These are phyloP conservation scores for Apiospora marii DNA, from an alignment of 2,329 filamentous ascomycete species.

Conservation along the genomic window DNA sequence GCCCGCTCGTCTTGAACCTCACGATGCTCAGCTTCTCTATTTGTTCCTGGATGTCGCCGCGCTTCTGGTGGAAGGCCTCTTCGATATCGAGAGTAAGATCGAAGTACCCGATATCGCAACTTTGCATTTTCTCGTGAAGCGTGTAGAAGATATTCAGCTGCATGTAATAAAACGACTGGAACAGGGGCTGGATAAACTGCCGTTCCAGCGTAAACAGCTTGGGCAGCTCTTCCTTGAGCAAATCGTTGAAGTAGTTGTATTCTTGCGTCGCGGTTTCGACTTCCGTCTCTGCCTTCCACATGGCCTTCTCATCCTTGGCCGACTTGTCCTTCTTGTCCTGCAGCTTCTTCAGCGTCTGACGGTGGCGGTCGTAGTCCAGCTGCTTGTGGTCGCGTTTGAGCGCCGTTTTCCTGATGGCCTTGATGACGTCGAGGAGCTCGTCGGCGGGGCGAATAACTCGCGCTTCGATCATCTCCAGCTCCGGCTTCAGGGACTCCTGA, in stretches of 20 bases:
- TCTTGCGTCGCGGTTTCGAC: constrained; percentile 92
- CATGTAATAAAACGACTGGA: constrained; percentile 99
- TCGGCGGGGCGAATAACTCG: constrained; percentile 91
- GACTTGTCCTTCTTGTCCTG: constrained; percentile 98
- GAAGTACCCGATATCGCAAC: constrained; percentile 97
- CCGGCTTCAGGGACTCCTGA: constrained; percentile 85
- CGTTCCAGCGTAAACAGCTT: constrained; percentile 89
- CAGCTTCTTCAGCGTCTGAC: constrained; percentile 85
- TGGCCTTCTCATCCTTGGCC: constrained; percentile 94
- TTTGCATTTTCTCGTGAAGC: constrained; percentile 97
- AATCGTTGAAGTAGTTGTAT: constrained; percentile 97
- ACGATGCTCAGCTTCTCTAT: constrained; percentile 86
- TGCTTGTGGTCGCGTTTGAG: constrained; percentile 97
- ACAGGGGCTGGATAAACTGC: constrained; percentile 95
- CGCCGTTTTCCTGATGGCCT: constrained; percentile 88
- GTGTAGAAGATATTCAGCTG: constrained; percentile 99
- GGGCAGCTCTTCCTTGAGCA: constrained; percentile 94
- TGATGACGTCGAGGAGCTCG: constrained; percentile 93
- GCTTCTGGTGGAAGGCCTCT: constrained; percentile 88
- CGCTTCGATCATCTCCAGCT: constrained; percentile 96
- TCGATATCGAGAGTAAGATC: constrained; percentile 90
- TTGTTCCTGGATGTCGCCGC: constrained; percentile 84
- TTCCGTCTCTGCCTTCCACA: constrained; percentile 94
- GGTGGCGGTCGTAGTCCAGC: constrained; percentile 92
- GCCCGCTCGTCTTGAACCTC: constrained; percentile 89